These are phyloP conservation scores for Silybum marianum DNA, from an alignment of 129 eudicot species.

Conservation along the genomic window DNA sequence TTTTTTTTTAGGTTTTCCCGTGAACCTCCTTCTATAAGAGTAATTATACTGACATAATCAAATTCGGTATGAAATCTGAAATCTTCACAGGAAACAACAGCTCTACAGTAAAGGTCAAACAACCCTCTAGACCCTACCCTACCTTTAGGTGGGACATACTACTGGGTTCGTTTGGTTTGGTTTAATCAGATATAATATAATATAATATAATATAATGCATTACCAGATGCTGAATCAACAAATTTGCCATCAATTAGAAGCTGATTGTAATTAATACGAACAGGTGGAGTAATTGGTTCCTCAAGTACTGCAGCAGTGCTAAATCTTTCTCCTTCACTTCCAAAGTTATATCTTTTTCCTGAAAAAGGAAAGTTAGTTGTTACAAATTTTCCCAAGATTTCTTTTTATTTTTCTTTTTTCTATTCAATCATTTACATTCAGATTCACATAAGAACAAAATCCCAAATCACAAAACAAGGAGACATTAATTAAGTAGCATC, in stretches of 20 bases:
- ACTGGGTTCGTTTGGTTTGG: too few species aligned
- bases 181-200: too few species aligned
- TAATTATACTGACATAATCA: neutral
- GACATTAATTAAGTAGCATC: neutral
- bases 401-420: neutral
- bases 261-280: conserved; percentile 46
- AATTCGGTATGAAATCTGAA: neutral
- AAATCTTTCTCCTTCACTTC: conserved; percentile 29
- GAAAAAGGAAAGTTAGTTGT: neutral
- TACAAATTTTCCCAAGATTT: neutral
- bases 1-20: too few species aligned
- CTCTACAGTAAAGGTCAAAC: neutral
- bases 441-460: neutral
- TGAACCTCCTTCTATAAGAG: too few species aligned
- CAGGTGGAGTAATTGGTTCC: conserved; percentile 55
- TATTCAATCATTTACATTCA: neutral
- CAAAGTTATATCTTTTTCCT: conserved; percentile 37
- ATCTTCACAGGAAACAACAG: neutral
- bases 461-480: neutral
- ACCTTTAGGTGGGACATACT: neutral
- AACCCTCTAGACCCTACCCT: too few species aligned
- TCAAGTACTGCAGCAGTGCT: conserved; percentile 49
- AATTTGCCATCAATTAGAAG: conserved; percentile 65
- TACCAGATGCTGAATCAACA: conserved; percentile 70
- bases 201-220: neutral